Evolutionary conservation across 2,329 filamentous ascomycete species (phyloP), one percentile per base, ranked within the genome.

Genomic region (Beauveria sp.): DNA sequence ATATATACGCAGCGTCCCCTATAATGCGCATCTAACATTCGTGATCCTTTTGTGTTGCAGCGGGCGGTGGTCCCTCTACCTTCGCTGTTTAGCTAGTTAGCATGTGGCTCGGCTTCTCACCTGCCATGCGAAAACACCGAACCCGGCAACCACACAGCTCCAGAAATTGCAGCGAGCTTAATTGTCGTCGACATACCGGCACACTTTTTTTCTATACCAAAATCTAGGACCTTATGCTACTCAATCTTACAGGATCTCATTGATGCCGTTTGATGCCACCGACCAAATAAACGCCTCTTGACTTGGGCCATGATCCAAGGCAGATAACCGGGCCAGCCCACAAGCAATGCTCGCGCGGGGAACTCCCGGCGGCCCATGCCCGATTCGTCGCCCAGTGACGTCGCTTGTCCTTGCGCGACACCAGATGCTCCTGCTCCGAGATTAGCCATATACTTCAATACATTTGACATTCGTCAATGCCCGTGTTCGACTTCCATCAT

Each of bases 351-450:
- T n/a, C 9, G 18, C 48, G 48, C 56, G 56, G 56, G 56, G 40
- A 59, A 59, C 24, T 53, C 47, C 22, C 56, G 56, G 56, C 56
- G 56, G 56, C n/a, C 48, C 34, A 37, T 53, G n/a, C 56, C 56
- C 26, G 7, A 53, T 59, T 59, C 48, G 56, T 53, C 40, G 24
- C 12, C n/a, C n/a, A 22, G 47, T 53, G 56, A 59, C 56, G 56
- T 59, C 44, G 43, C 28, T 34, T 34, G n/a, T 28, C 20, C 14
- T 28, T 43, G 51, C 22, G 16, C 51, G 9, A 28, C 37, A 10
- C 34, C 51, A 54, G 34, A n/a, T 16, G n/a, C n/a, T 22, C 34
- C 14, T 30, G 16, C 53, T 41, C 37, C 20, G 37, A 28, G 22
- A 41, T 54, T 43, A 44, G 53, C 40, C 24, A 26, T 43, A 44